A percentile compares a stretch with the other conserved stretches of the same genome.
Evolutionary conservation across 371 early-diverging fungal species (phyloP).

Genomic region (Syncephalis fuscata): DNA sequence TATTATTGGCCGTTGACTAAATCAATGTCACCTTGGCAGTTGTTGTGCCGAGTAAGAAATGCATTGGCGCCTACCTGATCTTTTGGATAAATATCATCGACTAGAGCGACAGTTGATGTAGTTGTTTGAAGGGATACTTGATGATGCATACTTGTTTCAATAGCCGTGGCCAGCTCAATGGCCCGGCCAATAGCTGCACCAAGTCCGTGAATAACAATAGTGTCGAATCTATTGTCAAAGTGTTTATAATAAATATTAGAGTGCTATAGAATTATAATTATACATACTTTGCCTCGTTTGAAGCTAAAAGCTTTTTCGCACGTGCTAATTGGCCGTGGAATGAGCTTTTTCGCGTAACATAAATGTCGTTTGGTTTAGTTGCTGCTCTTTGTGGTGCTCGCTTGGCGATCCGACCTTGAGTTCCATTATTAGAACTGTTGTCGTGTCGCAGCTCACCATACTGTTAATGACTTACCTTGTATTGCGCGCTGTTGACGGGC

Average conservation of each 20-base stretch:
- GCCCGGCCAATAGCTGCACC: conserved; percentile 47
- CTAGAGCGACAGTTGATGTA: conserved; percentile 25
- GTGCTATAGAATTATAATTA: too few species aligned
- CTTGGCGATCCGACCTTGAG: conserved; percentile 8
- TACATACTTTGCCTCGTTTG: too few species aligned
- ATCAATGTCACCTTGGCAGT: too few species aligned
- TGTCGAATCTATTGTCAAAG: conserved; percentile 14
- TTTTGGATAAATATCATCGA: conserved; percentile 34
- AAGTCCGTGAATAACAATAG: conserved; percentile 43
- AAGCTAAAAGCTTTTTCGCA: conserved; percentile 18
- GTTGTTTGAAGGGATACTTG: conserved; percentile 24
- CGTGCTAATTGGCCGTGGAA: conserved; percentile 17
- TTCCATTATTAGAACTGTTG: too few species aligned
- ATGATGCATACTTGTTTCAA: conserved; percentile 20
- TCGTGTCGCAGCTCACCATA: too few species aligned
- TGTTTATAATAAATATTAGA: not conserved
- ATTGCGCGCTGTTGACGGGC: too few species aligned
- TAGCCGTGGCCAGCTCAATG: conserved; percentile 26
- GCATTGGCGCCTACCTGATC: conserved; percentile 14
- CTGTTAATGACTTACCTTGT: too few species aligned
- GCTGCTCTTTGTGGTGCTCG: conserved; percentile 27
- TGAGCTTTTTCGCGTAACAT: conserved; percentile 26
- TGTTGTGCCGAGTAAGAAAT: too few species aligned
- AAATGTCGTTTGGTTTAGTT: conserved; percentile 30
- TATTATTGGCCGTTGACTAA: too few species aligned